These are phyloP conservation scores for Podila epigama DNA, from an alignment of 192 early-diverging fungal genomes.

Conservation along the genomic window DNA sequence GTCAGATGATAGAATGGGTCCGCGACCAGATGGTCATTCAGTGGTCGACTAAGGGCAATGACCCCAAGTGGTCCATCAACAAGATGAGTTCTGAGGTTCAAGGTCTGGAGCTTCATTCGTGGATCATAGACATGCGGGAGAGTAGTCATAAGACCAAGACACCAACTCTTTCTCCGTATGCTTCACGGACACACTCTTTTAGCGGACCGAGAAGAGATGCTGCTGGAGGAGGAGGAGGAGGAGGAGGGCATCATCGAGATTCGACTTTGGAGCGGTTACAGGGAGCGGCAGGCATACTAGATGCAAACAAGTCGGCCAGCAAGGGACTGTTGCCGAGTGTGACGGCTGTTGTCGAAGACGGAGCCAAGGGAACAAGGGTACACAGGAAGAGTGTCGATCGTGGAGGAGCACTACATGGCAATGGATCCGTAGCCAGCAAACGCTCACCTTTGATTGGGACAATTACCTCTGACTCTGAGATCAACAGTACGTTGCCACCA, in stretches of 20 bases:
- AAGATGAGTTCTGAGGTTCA: neutral
- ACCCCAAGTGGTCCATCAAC: neutral
- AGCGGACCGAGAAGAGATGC: neutral
- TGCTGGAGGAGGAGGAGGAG: neutral
- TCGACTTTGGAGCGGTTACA: neutral
- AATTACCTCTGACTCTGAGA: too few relatives aligned
- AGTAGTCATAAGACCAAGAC: neutral
- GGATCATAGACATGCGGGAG: neutral
- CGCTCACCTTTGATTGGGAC: too few relatives aligned
- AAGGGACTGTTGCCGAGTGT: neutral
- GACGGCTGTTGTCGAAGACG: too few relatives aligned
- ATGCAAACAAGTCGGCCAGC: neutral
- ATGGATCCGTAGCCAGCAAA: too few relatives aligned
- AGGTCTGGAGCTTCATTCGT: neutral
- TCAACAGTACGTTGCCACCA: too few relatives aligned
- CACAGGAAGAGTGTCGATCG: neutral
- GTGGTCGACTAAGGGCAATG: conserved; percentile 8
- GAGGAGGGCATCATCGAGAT: neutral
- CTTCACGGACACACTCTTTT: neutral
- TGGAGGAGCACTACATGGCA: neutral
- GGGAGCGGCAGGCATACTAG: neutral
- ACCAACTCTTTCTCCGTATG: neutral
- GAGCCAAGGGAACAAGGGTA: too few relatives aligned
- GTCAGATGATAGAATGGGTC: conserved; percentile 45
- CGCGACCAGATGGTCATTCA: conserved; percentile 36